phyloP scores from a whole-genome alignment of 2,329 filamentous ascomycete species.

The Aspergillus pseudoviridinutans region DNA sequence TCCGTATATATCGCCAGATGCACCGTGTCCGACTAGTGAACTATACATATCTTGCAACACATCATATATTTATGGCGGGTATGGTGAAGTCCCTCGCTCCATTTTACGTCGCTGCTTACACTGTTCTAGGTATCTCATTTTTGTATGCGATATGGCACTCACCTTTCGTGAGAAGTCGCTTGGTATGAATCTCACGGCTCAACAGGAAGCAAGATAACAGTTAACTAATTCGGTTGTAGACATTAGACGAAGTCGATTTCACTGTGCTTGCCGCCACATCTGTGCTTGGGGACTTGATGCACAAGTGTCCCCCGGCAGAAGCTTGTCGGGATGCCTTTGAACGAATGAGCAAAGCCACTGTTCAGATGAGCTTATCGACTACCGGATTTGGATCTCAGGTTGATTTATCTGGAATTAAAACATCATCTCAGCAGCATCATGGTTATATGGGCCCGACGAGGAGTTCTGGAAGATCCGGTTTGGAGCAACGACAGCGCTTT shows the following conservation, averaged over 20 bases:
- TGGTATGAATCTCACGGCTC: slow-evolving; percentile 56
- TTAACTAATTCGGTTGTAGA: slow-evolving; percentile 39
- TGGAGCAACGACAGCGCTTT: slow-evolving; percentile 20
- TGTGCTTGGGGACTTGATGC: slow-evolving; percentile 83
- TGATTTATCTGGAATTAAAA: slow-evolving; percentile 23
- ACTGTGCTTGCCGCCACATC: slow-evolving; percentile 91
- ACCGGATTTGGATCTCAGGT: slow-evolving; percentile 66
- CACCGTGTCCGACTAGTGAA: slow-evolving; percentile 87
- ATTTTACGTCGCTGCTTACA: slow-evolving; percentile 8
- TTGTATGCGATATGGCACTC: slow-evolving; percentile 98
- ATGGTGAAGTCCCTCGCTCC: slow-evolving; percentile 30
- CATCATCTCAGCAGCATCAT: slow-evolving; percentile 12
- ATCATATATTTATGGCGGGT: slow-evolving; percentile 96
- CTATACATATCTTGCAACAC: slow-evolving; percentile 91
- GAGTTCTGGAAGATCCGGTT: slow-evolving; percentile 7
- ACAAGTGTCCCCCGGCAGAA: slow-evolving; percentile 92
- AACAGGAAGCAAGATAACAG: neutral
- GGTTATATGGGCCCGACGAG: slow-evolving; percentile 11
- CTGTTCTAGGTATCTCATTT: slow-evolving; percentile 68
- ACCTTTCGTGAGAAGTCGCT: slow-evolving; percentile 73
- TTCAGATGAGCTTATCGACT: slow-evolving; percentile 88
- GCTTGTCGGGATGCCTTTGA: slow-evolving; percentile 93
- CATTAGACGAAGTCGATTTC: slow-evolving; percentile 95
- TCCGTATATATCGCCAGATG: slow-evolving; percentile 84
- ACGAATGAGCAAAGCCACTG: slow-evolving; percentile 88